Percentiles rank a stretch among this genome's conserved stretches.
phyloP scores from a whole-genome alignment of 2,329 filamentous ascomycete genomes.

The Magnaporthiopsis incrustans region DNA sequence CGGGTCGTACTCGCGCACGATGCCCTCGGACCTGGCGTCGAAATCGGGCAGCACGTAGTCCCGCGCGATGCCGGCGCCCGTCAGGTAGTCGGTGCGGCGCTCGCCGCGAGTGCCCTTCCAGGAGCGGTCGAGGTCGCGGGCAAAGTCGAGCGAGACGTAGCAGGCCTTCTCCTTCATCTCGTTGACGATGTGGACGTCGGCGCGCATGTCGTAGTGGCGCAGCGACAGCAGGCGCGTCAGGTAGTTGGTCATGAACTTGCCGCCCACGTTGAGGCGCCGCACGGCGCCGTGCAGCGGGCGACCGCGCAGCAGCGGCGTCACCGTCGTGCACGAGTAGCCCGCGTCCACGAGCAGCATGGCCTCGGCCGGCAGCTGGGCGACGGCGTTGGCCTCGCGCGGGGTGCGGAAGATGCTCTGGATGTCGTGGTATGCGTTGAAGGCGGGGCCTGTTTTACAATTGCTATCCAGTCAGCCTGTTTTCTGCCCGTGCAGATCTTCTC shows the following conservation, averaged over 20 bases:
- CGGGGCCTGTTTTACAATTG: conserved; percentile 43
- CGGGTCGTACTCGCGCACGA: conserved; percentile 71
- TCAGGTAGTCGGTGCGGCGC: conserved; percentile 38
- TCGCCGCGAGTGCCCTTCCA: conserved; percentile 71
- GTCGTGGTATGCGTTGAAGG: conserved; percentile 77
- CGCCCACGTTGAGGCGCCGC: conserved; percentile 80
- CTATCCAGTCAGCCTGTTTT: too few relatives aligned
- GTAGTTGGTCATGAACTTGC: conserved; percentile 89
- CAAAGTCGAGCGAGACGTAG: conserved; percentile 74
- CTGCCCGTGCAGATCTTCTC: too few relatives aligned
- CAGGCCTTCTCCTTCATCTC: conserved; percentile 90
- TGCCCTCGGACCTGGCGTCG: conserved; percentile 51
- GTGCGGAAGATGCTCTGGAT: conserved; percentile 61
- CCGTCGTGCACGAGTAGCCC: conserved; percentile 86
- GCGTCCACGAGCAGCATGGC: conserved; percentile 83
- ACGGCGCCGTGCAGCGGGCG: conserved; percentile 73
- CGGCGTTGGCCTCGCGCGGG: conserved; percentile 35
- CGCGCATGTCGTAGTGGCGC: conserved; percentile 90
- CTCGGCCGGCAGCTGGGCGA: conserved; percentile 55
- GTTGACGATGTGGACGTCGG: conserved; percentile 88
- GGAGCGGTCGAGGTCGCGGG: conserved; percentile 65
- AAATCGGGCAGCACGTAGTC: conserved; percentile 91
- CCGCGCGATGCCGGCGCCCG: conserved; percentile 59
- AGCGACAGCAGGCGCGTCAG: conserved; percentile 83
- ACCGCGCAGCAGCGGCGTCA: conserved; percentile 78